Evolutionary conservation across 352 stramenopile species (phyloP).

Genomic region (Globisporangium spiculum): DNA sequence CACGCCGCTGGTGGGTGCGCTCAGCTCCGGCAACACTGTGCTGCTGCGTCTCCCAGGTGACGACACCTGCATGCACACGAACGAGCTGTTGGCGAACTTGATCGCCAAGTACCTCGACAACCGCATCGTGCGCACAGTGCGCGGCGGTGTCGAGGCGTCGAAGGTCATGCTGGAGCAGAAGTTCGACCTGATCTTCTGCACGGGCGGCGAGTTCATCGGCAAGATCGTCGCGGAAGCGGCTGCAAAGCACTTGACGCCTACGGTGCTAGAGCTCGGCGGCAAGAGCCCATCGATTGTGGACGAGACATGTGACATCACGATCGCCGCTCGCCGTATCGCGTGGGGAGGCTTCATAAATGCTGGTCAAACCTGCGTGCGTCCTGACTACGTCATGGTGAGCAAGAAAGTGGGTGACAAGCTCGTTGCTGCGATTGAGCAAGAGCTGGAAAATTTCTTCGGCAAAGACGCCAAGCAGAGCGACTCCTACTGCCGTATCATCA

Average conservation of each 20-base stretch:
- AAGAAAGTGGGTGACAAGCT: slow-evolving; percentile 59
- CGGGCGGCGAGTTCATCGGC: slow-evolving; percentile 66
- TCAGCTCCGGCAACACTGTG: slow-evolving; percentile 90
- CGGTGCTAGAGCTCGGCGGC: slow-evolving; percentile 93
- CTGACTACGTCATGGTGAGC: slow-evolving; percentile 93
- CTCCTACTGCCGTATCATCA: slow-evolving; percentile 42
- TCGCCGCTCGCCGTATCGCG: slow-evolving; percentile 76
- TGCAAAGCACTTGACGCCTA: slow-evolving; percentile 92
- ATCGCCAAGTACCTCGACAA: slow-evolving; percentile 61
- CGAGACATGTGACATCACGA: slow-evolving; percentile 44
- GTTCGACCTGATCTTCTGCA: slow-evolving; percentile 48
- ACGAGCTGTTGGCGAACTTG: slow-evolving; percentile 41
- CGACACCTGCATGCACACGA: slow-evolving; percentile 59
- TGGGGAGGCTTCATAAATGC: slow-evolving; percentile 88
- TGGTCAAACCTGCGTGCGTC: slow-evolving; percentile 94
- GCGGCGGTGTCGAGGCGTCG: slow-evolving; percentile 64
- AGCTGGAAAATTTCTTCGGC: slow-evolving; percentile 55
- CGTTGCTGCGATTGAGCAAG: slow-evolving; percentile 41
- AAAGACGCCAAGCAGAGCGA: slow-evolving; percentile 40
- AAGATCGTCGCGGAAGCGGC: slow-evolving; percentile 88
- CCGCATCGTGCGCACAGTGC: slow-evolving; percentile 70
- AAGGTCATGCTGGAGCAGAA: slow-evolving; percentile 69
- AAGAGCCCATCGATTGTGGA: slow-evolving; percentile 89
- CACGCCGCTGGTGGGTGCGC: slow-evolving; percentile 66
- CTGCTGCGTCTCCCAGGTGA: slow-evolving; percentile 91